Evolutionary conservation across 164 flowering plant genomes (phyloP).

Genomic region (Nelumbo lutea): DNA sequence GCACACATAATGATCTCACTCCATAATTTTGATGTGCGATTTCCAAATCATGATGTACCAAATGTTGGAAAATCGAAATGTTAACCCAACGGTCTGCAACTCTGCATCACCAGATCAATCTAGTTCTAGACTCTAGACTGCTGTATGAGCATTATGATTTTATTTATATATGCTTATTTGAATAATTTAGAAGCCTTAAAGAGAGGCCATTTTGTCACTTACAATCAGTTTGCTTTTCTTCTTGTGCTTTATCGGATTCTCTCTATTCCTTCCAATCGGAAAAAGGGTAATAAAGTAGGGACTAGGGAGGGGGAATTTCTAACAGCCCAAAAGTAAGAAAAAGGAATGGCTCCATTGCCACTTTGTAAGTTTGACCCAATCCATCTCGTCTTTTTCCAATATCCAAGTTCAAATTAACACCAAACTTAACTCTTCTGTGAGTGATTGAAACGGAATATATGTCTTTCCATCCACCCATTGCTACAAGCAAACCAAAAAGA

Average conservation of each 20-base stretch:
- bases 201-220: not conserved
- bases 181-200: not conserved
- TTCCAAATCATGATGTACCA: too few species aligned
- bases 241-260: not conserved
- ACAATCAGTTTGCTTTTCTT: not conserved
- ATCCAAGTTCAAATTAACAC: not conserved
- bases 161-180: not conserved
- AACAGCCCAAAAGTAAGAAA: slow-evolving; percentile 2
- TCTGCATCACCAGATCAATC: too few species aligned
- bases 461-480: too few species aligned
- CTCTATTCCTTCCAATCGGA: slow-evolving; percentile 2
- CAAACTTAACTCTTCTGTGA: not conserved
- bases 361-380: too few species aligned
- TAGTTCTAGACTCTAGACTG: too few species aligned
- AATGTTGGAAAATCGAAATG: too few species aligned
- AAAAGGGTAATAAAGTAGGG: not conserved
- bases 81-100: too few species aligned
- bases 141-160: too few species aligned
- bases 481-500: too few species aligned
- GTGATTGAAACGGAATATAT: too few species aligned
- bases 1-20: too few species aligned
- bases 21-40: too few species aligned
- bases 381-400: not conserved
- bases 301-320: not conserved
- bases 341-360: not conserved